These are phyloP conservation scores for Magnaporthales sp. DNA, from an alignment of 2,329 filamentous ascomycete species.

Conservation along the genomic window DNA sequence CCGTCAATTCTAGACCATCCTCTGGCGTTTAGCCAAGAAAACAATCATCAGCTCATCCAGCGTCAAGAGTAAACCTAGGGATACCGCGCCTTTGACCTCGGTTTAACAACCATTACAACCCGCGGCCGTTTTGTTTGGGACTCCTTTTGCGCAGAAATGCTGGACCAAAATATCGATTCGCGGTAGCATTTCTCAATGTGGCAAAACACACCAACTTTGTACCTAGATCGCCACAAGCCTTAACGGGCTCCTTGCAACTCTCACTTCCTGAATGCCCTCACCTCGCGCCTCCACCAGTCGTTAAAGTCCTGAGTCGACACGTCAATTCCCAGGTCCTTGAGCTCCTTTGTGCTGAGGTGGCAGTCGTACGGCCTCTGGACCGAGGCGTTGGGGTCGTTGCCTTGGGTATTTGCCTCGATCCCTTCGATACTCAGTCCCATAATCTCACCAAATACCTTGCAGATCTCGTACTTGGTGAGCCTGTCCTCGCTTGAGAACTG, in stretches of 20 bases:
- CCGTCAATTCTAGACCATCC: background rate
- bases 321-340: conserved; percentile 67
- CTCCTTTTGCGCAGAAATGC: background rate
- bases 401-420: conserved; percentile 61
- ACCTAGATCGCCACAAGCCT: background rate
- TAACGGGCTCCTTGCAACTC: conserved; percentile 10
- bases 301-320: conserved; percentile 67
- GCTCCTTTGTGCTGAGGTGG: conserved; percentile 67
- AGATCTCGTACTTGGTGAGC: conserved; percentile 88
- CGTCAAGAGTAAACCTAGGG: background rate
- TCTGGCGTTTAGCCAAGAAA: background rate
- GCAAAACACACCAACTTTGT: background rate
- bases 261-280: conserved; percentile 50
- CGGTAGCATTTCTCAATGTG: background rate
- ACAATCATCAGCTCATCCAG: background rate
- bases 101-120: background rate
- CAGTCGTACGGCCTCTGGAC: conserved; percentile 82
- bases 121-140: background rate
- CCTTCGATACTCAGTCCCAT: conserved; percentile 63
- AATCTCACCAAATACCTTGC: conserved; percentile 67
- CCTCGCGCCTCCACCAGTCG: conserved; percentile 69
- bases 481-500: conserved; percentile 83
- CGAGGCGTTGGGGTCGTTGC: conserved; percentile 60
- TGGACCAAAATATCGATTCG: background rate
- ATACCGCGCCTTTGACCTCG: background rate